Evolutionary conservation across 805 yeast species (phyloP), one percentile per base, ranked within the genome.

Genomic region (Saturnispora ahearnii): DNA sequence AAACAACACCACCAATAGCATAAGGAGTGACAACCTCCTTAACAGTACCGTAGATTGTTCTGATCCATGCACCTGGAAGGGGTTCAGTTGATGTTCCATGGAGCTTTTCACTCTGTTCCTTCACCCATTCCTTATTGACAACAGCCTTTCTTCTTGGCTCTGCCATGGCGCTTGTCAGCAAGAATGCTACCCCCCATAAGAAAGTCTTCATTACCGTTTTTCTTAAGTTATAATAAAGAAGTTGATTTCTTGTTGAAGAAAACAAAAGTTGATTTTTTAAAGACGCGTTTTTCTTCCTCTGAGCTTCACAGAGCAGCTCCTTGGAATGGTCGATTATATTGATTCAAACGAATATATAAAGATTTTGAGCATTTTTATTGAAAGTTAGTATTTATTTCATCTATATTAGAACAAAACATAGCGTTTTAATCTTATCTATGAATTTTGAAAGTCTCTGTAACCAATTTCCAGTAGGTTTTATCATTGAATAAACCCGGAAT

Each of bases 21-120:
- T 84, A 77, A 4, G 87, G 87, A 0, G 74, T 71, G 29, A 81
- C 83, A 30, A 84, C 71, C 61, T 84, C 93, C 5, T 58, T 68
- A 10, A 73, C 59, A 1, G 76, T 66, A 0, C 72, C 72, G 53
- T 79, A 80, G 43, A 85, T 76, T 0, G 95, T 86, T 63, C 95
- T 76, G 13, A 74, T 46, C 96, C 96, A 87, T 2, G 88, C 82
- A 49, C 69, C 69, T 4, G 78, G 81, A 1, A 64, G 59, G 5
- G 55, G 54, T 13, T 52, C 48, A 5, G 50, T 31, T 3, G 34
- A 13, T 3, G 58, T 48, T 13, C 59, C 59, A 22, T 52, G 46
- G 6, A 49, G 32, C 36, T 44, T 46, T 29, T 55, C 57, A 4
- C 54, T 46, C 38, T 61, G 54, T 29, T 55, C 59, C 34, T 60